Evolutionary conservation across 2,329 filamentous ascomycete species (phyloP).

Genomic region (Monilinia fructigena): DNA sequence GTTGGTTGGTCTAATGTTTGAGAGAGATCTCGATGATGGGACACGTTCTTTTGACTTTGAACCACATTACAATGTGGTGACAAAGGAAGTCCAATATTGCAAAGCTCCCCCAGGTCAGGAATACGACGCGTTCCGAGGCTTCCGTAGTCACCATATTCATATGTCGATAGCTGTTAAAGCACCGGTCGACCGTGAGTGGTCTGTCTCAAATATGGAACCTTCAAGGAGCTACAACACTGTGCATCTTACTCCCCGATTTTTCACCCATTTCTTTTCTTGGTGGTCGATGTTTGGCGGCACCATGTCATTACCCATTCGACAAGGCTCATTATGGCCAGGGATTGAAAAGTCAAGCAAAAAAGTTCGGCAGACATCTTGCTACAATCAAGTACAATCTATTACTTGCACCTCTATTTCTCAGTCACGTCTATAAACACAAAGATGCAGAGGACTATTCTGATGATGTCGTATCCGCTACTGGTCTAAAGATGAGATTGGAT

Average conservation of each 20-base stretch:
- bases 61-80: conserved; percentile 86
- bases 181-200: conserved; percentile 84
- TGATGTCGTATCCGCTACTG: conserved; percentile 81
- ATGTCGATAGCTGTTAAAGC: conserved; percentile 89
- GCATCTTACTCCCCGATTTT: conserved; percentile 91
- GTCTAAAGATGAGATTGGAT: conserved; percentile 92
- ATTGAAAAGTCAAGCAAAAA: conserved; percentile 95
- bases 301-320: conserved; percentile 90
- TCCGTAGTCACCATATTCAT: conserved; percentile 94
- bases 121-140: conserved; percentile 96
- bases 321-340: conserved; percentile 87
- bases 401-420: conserved; percentile 87
- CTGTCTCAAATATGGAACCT: conserved; percentile 67
- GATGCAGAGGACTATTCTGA: conserved; percentile 84
- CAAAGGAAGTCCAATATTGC: conserved; percentile 77
- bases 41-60: conserved; percentile 82
- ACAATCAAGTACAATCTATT: conserved; percentile 98
- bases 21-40: conserved; percentile 71
- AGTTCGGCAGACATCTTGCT: conserved; percentile 94
- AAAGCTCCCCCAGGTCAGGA: conserved; percentile 54
- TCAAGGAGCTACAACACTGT: conserved; percentile 95
- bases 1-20: conserved; percentile 88
- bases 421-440: conserved; percentile 98
- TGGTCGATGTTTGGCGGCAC: conserved; percentile 95
- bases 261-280: conserved; percentile 98